Evolutionary conservation across 352 stramenopile species (phyloP).

Genomic region (Globisporangium uncinulatum): DNA sequence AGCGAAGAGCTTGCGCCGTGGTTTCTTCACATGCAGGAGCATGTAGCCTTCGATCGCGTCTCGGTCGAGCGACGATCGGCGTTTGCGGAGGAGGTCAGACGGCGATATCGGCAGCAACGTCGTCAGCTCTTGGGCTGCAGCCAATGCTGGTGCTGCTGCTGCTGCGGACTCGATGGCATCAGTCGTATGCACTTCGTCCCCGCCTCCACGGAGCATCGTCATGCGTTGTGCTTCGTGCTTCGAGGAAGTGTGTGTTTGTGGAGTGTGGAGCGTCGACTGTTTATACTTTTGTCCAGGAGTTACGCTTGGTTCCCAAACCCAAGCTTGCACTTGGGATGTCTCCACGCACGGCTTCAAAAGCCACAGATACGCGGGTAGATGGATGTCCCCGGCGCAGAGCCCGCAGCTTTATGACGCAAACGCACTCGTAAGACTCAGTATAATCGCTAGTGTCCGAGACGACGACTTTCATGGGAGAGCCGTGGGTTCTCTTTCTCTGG

Average conservation of each 20-base stretch:
- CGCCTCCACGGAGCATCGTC: background rate
- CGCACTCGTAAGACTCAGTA: too few species aligned
- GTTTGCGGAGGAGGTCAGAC: background rate
- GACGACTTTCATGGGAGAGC: too few species aligned
- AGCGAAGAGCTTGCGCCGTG: slow-evolving; percentile 43
- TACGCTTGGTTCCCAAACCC: background rate
- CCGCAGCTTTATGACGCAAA: too few species aligned
- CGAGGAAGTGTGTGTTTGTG: too few species aligned
- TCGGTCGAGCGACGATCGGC: slow-evolving; percentile 28
- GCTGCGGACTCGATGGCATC: background rate
- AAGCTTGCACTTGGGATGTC: background rate
- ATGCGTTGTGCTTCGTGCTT: too few species aligned
- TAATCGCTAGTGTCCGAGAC: too few species aligned
- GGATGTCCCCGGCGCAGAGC: too few species aligned
- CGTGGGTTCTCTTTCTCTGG: background rate
- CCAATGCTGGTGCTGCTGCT: background rate
- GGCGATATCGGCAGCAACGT: background rate
- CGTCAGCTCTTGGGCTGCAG: background rate
- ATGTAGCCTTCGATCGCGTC: slow-evolving; percentile 50
- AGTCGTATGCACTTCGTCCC: background rate
- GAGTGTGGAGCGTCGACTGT: background rate
- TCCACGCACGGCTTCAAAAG: too few species aligned
- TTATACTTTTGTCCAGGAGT: background rate
- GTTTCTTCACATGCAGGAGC: slow-evolving; percentile 63
- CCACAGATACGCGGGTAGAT: too few species aligned